These are phyloP conservation scores for Penicillium cinerascens DNA, from an alignment of 495 filamentous ascomycete genomes.

Conservation along the genomic window DNA sequence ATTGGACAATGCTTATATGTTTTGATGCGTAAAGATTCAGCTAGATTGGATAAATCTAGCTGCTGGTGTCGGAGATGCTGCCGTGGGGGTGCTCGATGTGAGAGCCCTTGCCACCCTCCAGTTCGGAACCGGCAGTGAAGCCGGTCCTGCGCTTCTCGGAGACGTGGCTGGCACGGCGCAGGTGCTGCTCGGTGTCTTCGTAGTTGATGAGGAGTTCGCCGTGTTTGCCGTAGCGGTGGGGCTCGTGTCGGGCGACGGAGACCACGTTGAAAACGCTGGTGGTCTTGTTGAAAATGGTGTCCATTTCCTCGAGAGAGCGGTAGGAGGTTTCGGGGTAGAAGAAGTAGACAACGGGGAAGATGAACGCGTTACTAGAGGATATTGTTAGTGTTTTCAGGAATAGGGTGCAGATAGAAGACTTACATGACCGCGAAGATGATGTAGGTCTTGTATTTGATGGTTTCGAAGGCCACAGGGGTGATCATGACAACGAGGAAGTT, in stretches of 20 bases:
- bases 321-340: constrained; percentile 75
- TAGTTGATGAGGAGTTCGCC: constrained; percentile 63
- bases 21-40: neutral
- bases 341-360: constrained; percentile 67
- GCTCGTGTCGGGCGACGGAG: constrained; percentile 52
- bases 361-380: constrained; percentile 53
- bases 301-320: constrained; percentile 71
- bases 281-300: constrained; percentile 64
- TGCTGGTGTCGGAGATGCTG: constrained; percentile 13
- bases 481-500: constrained; percentile 66
- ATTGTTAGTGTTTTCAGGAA: constrained; percentile 21
- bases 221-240: constrained; percentile 63
- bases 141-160: constrained; percentile 26
- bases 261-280: constrained; percentile 53
- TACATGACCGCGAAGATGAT: constrained; percentile 75
- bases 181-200: constrained; percentile 48
- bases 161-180: constrained; percentile 26
- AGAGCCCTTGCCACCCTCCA: constrained; percentile 27
- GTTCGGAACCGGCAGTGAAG: constrained; percentile 8
- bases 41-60: neutral
- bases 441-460: constrained; percentile 67
- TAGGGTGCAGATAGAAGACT: constrained; percentile 13
- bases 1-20: neutral
- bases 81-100: constrained; percentile 18
- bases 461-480: constrained; percentile 64